Evolutionary conservation across 1,139 yeast species (phyloP).

Genomic region (Sugiyamaella japonica): DNA sequence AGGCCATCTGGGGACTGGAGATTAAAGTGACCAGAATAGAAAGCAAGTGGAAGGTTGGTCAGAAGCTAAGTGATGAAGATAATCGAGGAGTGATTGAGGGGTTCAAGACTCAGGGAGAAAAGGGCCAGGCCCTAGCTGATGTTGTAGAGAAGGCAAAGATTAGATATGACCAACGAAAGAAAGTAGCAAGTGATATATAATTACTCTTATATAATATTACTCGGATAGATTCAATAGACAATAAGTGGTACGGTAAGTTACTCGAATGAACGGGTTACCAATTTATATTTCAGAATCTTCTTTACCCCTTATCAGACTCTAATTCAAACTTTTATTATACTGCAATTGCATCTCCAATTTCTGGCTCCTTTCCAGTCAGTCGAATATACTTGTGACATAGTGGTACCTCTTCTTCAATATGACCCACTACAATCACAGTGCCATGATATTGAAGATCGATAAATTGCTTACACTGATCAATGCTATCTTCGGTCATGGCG

Average conservation of each 20-base stretch:
- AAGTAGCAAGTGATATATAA: background rate
- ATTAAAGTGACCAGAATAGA: slow-evolving; percentile 53
- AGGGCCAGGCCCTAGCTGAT: slow-evolving; percentile 12
- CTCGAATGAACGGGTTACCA: no score
- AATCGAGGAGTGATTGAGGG: slow-evolving; percentile 57
- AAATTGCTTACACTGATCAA: slow-evolving; percentile 65
- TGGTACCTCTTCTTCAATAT: slow-evolving; percentile 64
- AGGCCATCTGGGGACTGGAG: slow-evolving; percentile 60
- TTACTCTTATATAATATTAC: no score
- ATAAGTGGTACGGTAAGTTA: no score
- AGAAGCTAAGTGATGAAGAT: slow-evolving; percentile 49
- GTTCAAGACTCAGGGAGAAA: slow-evolving; percentile 28
- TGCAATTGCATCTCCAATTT: no score
- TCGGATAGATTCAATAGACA: no score
- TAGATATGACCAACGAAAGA: slow-evolving; percentile 16
- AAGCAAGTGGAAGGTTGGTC: slow-evolving; percentile 64
- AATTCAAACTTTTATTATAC: background rate
- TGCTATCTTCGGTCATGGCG: slow-evolving; percentile 73
- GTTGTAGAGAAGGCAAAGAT: slow-evolving; percentile 16
- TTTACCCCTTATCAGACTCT: background rate
- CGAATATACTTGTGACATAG: slow-evolving; percentile 52
- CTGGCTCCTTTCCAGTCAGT: slow-evolving; percentile 31
- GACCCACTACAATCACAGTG: slow-evolving; percentile 77
- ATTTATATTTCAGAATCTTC: background rate
- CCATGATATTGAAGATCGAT: slow-evolving; percentile 60